Base-by-base conservation (phyloP, 345 rosid genomes). In the Alliaria petiolata region DNA sequence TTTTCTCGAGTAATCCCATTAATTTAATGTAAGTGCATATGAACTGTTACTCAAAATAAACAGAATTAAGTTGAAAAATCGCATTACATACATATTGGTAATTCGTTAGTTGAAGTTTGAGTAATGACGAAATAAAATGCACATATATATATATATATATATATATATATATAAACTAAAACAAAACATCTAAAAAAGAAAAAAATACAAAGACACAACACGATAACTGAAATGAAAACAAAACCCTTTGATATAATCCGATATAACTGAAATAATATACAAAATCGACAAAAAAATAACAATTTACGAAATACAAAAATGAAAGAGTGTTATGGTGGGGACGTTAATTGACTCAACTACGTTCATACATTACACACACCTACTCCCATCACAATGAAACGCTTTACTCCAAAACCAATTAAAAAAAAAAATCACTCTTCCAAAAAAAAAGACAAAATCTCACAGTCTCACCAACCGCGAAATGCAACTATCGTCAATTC, bases 381-480 rank as follows among this genome's bases (percentile, higher is more conserved):
- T 75, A 75, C 79, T 54, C 74, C 79, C 79, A 62, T 62, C 64
- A 62, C 74, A 68, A 75, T 44, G 67, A 38, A 49, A 66, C 67
- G 20, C 56, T 67, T 74, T 74, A 67, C 67, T 67, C 72, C 62
- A 58, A 74, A 38, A 52, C 45, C 2, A 34, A n/a, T n/a, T n/a
- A n/a, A n/a, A n/a, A n/a, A n/a, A 34, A 58, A 47, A 25, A 50
- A 50, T 25, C 25, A 70, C 40, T 30, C 49, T 15, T 46, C 36
- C 33, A 45, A 6, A 26, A 73, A 38, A 20, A 8, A 6, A 3
- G 2, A 12, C 65, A 19, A 74, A 42, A 22, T 31, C 39, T 67
- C 73, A 15, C 3, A 51, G 74, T 67, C 79, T 75, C 74, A 75
- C 79, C 79, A 75, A 75, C 79, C 79, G 69, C 74, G 55, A 26